These are phyloP conservation scores for Thielaviopsis euricoi DNA, from an alignment of 2,329 filamentous ascomycete species.

Conservation along the genomic window DNA sequence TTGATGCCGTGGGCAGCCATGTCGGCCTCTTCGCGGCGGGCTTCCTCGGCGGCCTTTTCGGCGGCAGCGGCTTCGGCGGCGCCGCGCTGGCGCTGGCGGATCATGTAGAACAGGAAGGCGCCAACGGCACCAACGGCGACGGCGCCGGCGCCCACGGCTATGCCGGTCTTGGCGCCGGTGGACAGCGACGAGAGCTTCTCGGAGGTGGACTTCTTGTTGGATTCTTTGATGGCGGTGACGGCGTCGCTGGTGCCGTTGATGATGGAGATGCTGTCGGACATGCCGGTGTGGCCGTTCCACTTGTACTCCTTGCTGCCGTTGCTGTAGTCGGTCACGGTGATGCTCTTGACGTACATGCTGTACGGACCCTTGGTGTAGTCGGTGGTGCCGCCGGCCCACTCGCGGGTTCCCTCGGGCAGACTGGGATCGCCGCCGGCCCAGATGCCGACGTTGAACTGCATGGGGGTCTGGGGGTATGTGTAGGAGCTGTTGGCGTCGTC, in stretches of 20 bases:
- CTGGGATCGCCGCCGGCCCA: slow-evolving; percentile 45
- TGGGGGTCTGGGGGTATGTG: slow-evolving; percentile 61
- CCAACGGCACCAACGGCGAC: slow-evolving; percentile 24
- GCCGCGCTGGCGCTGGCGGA: slow-evolving; percentile 37
- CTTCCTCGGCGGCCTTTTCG: slow-evolving; percentile 26
- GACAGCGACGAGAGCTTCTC: slow-evolving; percentile 40
- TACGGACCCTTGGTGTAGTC: slow-evolving; percentile 51
- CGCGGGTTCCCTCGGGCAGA: slow-evolving; percentile 38
- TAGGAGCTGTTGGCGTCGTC: slow-evolving; percentile 43
- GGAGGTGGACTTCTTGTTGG: slow-evolving; percentile 26
- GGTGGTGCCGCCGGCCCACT: slow-evolving; percentile 55
- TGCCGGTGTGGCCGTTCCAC: slow-evolving; percentile 44
- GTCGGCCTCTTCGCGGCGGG: slow-evolving; percentile 34
- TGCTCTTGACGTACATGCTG: slow-evolving; percentile 56
- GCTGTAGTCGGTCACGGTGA: slow-evolving; percentile 38
- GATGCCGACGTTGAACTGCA: slow-evolving; percentile 51
- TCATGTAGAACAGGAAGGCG: slow-evolving; percentile 33
- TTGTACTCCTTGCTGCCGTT: slow-evolving; percentile 44
- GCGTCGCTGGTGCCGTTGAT: slow-evolving; percentile 38
- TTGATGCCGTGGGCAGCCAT: slow-evolving; percentile 31
- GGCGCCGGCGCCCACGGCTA: slow-evolving; percentile 33
- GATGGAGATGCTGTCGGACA: slow-evolving; percentile 46
- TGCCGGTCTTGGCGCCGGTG: slow-evolving; percentile 30
- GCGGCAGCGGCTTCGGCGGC: slow-evolving; percentile 32
- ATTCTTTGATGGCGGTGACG: slow-evolving; percentile 21